Evolutionary conservation across 2,329 filamentous ascomycete genomes (phyloP), one percentile per base, ranked within the genome.

Genomic region (Ophiostoma ulmi): DNA sequence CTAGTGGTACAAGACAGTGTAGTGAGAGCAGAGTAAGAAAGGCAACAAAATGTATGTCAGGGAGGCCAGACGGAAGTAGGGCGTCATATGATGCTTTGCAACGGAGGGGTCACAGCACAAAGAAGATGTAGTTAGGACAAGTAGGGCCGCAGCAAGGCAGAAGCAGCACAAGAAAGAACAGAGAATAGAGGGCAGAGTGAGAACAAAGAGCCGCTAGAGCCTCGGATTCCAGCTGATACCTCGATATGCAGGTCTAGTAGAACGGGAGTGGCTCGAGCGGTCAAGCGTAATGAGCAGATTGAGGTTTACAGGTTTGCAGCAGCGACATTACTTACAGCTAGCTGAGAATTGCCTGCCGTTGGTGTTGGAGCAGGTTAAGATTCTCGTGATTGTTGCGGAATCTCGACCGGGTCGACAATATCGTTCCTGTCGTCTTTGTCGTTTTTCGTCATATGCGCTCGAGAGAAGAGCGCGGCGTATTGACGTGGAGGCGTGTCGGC

Each of bases 101-200:
- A 22, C 52, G 22, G 52, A 31, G n/a, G 22, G 52, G 52, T 31
- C 44, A 26, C 52, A 58, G 52, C 52, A 58, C 22, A 58, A 22
- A 55, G 52, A 58, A 17, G 52, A 22, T 22, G 22, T 26, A 8
- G n/a, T 31, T 26, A 13, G 11, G 52, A 58, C 52, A 26, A 26
- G 52, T 35, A 63, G 26, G 20, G 58, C 58, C 13, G 58, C 58
- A 63, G 58, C 26, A 20, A 63, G 52, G 52, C 52, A 58, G 52
- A 58, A 14, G 52, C 20, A 48, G 7, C 20, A 48, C 14, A 20
- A n/a, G 38, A 58, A 63, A 63, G 26, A 35, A 26, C 26, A 55
- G 2, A 48, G 26, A 35, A 26, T 14, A 61, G 1, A 35, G 5
- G 17, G 22, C 26, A 61, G 17, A 48, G 14, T 14, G 64, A 26